Conservation (phyloP, 345 rosid genomes). For the Populus davidiana region DNA sequence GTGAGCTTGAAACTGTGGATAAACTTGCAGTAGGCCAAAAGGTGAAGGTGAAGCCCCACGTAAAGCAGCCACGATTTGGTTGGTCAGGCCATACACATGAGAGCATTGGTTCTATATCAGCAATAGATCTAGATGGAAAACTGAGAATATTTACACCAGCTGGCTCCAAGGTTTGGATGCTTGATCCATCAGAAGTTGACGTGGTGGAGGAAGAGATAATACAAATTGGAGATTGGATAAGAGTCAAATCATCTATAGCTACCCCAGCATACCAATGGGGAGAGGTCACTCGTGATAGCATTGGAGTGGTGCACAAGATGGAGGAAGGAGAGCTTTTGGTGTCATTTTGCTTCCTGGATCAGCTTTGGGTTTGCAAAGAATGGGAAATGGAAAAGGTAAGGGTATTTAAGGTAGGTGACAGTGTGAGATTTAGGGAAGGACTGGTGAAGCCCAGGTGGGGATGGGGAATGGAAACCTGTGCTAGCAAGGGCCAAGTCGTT, state of each 20-base stretch:
- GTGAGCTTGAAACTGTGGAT: slow-evolving; percentile 61
- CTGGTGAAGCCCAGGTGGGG: slow-evolving; percentile 88
- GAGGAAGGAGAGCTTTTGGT: slow-evolving; percentile 80
- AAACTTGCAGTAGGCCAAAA: slow-evolving; percentile 72
- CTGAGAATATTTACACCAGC: slow-evolving; percentile 86
- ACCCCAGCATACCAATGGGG: slow-evolving; percentile 94
- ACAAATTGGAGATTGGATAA: slow-evolving; percentile 85
- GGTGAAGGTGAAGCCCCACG: slow-evolving; percentile 64
- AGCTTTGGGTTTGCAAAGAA: slow-evolving; percentile 90
- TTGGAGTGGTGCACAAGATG: slow-evolving; percentile 86
- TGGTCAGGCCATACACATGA: slow-evolving; percentile 92
- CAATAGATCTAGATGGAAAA: slow-evolving; percentile 94
- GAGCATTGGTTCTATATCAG: slow-evolving; percentile 73
- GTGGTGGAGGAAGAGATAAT: slow-evolving; percentile 77
- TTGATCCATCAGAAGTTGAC: slow-evolving; percentile 89
- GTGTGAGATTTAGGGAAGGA: slow-evolving; percentile 70
- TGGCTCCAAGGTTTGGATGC: slow-evolving; percentile 94
- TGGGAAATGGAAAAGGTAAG: slow-evolving; percentile 78
- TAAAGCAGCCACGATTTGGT: slow-evolving; percentile 91
- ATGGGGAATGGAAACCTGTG: slow-evolving; percentile 99
- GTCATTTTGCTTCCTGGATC: slow-evolving; percentile 80
- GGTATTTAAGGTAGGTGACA: slow-evolving; percentile 69
- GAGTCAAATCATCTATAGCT: slow-evolving; percentile 59
- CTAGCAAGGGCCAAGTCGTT: slow-evolving; percentile 82
- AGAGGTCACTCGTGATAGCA: slow-evolving; percentile 82